phyloP scores from a whole-genome alignment of 2,329 filamentous ascomycete species.

The Cordyceps javanica region DNA sequence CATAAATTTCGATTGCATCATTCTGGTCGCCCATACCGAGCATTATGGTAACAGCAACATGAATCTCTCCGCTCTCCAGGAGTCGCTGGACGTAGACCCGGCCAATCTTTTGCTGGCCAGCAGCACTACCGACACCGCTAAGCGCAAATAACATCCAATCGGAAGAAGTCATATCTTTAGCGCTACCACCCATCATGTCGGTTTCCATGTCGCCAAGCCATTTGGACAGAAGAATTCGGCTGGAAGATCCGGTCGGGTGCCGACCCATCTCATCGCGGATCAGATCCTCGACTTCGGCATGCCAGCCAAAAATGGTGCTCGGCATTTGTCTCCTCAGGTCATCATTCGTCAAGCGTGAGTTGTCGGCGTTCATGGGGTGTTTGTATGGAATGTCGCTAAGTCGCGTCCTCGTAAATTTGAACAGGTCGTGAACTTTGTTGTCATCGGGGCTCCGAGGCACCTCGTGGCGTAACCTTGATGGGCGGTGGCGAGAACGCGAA shows the following conservation, averaged over 20 bases:
- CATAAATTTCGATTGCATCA: constrained; percentile 93
- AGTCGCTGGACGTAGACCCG: constrained; percentile 86
- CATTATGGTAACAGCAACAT: constrained; percentile 87
- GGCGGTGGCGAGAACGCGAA: constrained; percentile 39
- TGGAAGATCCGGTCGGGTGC: constrained; percentile 67
- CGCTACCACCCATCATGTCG: constrained; percentile 73
- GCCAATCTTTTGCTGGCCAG: constrained; percentile 82
- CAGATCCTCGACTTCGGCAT: constrained; percentile 72
- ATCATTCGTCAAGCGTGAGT: constrained; percentile 61
- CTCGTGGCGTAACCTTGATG: constrained; percentile 74
- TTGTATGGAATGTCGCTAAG: constrained; percentile 79
- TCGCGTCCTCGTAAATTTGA: constrained; percentile 76
- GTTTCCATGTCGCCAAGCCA: constrained; percentile 85
- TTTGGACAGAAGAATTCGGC: constrained; percentile 76
- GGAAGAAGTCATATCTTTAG: constrained; percentile 82
- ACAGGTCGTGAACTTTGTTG: constrained; percentile 67
- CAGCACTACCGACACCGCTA: constrained; percentile 70
- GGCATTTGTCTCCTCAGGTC: constrained; percentile 88
- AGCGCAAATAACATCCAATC: constrained; percentile 97
- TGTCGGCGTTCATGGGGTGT: constrained; percentile 54
- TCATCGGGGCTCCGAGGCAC: constrained; percentile 67
- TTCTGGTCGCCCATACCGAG: constrained; percentile 88
- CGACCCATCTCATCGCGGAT: constrained; percentile 78
- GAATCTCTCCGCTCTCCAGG: constrained; percentile 81
- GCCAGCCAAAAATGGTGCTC: constrained; percentile 90